phyloP scores from a whole-genome alignment of 176 grass and related monocot species.

The Oropetium thomaeum region DNA sequence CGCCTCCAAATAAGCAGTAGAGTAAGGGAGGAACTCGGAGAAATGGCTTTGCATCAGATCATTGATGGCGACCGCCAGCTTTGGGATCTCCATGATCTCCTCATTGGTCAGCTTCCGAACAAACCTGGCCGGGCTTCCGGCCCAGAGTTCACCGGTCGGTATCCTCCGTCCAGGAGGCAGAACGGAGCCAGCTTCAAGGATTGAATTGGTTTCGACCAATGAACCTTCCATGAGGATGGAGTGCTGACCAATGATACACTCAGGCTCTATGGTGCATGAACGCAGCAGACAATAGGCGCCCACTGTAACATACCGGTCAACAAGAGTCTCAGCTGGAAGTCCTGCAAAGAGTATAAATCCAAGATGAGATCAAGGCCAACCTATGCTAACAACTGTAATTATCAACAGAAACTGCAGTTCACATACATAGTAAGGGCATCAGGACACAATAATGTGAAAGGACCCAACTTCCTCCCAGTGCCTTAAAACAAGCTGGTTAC shows the following conservation, averaged over 20 bases:
- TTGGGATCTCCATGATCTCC: constrained; percentile 92
- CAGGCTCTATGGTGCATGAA: constrained; percentile 95
- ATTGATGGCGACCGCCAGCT: constrained; percentile 84
- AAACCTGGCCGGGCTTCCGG: constrained; percentile 78
- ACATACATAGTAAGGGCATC: neutral
- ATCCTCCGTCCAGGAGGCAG: constrained; percentile 82
- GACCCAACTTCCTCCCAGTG: neutral
- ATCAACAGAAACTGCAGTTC: neutral
- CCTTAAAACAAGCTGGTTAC: neutral
- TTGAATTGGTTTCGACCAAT: constrained; percentile 89
- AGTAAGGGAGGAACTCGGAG: constrained; percentile 94
- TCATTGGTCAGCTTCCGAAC: constrained; percentile 86
- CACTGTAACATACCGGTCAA: constrained; percentile 90
- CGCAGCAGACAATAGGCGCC: constrained; percentile 80
- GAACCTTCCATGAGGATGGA: constrained; percentile 99
- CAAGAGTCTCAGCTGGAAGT: constrained; percentile 85
- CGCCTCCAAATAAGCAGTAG: constrained; percentile 91
- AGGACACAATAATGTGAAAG: neutral
- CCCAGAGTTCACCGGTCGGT: constrained; percentile 93
- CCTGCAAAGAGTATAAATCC: constrained; percentile 42
- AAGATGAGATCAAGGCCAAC: constrained; percentile 17
- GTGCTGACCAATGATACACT: constrained; percentile 94
- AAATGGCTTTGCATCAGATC: constrained; percentile 98
- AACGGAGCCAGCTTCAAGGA: constrained; percentile 92
- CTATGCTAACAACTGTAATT: neutral